Percentiles rank a stretch among this genome's conserved stretches.
Evolutionary conservation across 1,139 yeast genomes (phyloP).

Genomic region (Debaryomyces robertsiae): DNA sequence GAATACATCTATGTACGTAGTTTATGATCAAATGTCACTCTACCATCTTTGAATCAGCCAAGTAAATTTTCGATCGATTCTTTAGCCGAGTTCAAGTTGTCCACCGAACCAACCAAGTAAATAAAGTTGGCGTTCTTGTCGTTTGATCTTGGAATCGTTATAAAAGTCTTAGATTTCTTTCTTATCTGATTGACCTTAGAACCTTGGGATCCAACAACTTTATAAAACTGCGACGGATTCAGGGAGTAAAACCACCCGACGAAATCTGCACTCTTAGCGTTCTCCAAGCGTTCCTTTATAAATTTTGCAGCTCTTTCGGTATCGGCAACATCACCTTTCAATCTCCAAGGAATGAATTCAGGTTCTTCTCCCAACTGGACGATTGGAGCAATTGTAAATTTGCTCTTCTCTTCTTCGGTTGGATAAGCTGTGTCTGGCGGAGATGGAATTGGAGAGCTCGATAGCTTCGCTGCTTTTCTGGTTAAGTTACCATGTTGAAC

Average conservation of each 20-base stretch:
- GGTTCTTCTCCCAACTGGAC: slow-evolving; percentile 26
- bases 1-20: too few relatives aligned
- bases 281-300: slow-evolving; percentile 34
- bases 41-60: neutral
- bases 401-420: slow-evolving; percentile 37
- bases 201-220: slow-evolving; percentile 79
- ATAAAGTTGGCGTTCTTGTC: slow-evolving; percentile 43
- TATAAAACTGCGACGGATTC: slow-evolving; percentile 46
- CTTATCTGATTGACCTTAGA: slow-evolving; percentile 65
- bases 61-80: slow-evolving; percentile 27
- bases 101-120: slow-evolving; percentile 38
- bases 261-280: slow-evolving; percentile 34
- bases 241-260: slow-evolving; percentile 44
- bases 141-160: slow-evolving; percentile 63
- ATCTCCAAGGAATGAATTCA: slow-evolving; percentile 63
- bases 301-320: slow-evolving; percentile 42
- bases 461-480: slow-evolving; percentile 53
- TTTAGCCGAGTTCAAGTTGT: slow-evolving; percentile 31
- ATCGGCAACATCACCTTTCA: slow-evolving; percentile 50
- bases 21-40: too few relatives aligned
- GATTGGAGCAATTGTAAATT: slow-evolving; percentile 47
- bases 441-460: slow-evolving; percentile 45
- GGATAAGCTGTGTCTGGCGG: slow-evolving; percentile 56
- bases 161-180: slow-evolving; percentile 56
- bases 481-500: slow-evolving; percentile 62